Evolutionary conservation across 2,329 filamentous ascomycete species (phyloP), one percentile per base, ranked within the genome.

Genomic region (Dothistroma pini): DNA sequence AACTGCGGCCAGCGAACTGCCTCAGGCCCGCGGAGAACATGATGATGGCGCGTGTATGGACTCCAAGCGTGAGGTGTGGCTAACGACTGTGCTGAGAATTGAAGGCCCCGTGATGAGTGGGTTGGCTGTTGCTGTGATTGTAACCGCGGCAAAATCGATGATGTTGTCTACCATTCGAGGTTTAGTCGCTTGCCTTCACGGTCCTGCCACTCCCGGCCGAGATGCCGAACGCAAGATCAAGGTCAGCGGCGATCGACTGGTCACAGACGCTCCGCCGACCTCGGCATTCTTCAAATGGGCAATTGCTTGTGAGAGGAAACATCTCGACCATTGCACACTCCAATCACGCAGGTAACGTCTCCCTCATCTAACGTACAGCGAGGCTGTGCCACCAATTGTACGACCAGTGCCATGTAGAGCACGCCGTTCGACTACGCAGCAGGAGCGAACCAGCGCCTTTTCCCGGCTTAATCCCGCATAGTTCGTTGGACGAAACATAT

Each of bases 11-110:
- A 61, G 66, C 68, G 53, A 72, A 68, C 61, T 72, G 73, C 67
- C 72, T 72, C 59, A 76, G 62, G 56, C 70, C 69, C 57, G 73
- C 66, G 58, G 74, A 75, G 63, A 72, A 72, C 75, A 77, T 76
- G 63, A n/a, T 63, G 60, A 55, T 58, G 57, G 55, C 60, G 59
- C 55, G 31, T 34, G 29, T 47, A 25, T 16, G 57, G 25, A 59
- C 57, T 59, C 57, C 57, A 34, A 49, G 34, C 29, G 16, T 44
- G 41, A 56, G 11, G 12, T 34, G 38, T n/a, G 25, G 44, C 38
- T 54, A 25, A 22, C 32, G 52, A 38, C 52, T 2, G 32, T 22
- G 52, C 34, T 21, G 52, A 22, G 32, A 41, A 44, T 19, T 6
- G 41, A 44, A 44, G 41, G 41, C 12, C 16, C 41, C 16, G 16